Conservation (phyloP, 2,329 filamentous ascomycete species). For the Fusarium sp. region DNA sequence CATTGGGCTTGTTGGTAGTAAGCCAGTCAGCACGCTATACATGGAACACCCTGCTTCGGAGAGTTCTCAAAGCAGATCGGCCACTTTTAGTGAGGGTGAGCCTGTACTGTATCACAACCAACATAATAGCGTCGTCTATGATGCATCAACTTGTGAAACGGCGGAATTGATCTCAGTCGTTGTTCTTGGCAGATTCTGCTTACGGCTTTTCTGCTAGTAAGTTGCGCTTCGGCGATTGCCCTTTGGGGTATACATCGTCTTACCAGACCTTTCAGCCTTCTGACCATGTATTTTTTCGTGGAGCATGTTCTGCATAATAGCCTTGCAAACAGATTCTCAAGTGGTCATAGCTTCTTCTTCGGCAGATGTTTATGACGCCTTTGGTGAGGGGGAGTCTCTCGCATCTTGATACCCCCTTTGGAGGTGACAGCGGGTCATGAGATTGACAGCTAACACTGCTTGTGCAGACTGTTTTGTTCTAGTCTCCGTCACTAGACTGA, state of each 20-base stretch:
- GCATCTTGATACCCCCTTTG: constrained; percentile 40
- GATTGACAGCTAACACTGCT: constrained; percentile 1
- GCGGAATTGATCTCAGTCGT: neutral
- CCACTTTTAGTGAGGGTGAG: neutral
- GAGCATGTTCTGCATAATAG: neutral
- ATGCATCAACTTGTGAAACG: constrained; percentile 4
- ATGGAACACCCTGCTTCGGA: neutral
- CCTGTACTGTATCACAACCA: neutral
- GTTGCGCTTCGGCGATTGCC: constrained; percentile 19
- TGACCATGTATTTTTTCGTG: neutral
- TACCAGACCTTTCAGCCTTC: constrained; percentile 7
- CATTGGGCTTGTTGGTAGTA: neutral
- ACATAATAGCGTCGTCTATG: neutral
- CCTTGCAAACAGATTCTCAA: neutral
- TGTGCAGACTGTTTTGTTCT: neutral
- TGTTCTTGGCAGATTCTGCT: constrained; percentile 16
- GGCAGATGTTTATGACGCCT: constrained; percentile 21
- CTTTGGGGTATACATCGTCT: constrained; percentile 19
- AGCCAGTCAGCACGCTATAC: constrained; percentile 29
- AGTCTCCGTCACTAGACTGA: neutral
- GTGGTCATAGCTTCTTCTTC: constrained; percentile 27
- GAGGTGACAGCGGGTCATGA: constrained; percentile 19
- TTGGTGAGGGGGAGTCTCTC: constrained; percentile 21
- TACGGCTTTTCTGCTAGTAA: neutral
- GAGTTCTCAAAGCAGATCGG: neutral